Evolutionary conservation across 805 yeast genomes (phyloP).

Genomic region (Starmera caribaea): DNA sequence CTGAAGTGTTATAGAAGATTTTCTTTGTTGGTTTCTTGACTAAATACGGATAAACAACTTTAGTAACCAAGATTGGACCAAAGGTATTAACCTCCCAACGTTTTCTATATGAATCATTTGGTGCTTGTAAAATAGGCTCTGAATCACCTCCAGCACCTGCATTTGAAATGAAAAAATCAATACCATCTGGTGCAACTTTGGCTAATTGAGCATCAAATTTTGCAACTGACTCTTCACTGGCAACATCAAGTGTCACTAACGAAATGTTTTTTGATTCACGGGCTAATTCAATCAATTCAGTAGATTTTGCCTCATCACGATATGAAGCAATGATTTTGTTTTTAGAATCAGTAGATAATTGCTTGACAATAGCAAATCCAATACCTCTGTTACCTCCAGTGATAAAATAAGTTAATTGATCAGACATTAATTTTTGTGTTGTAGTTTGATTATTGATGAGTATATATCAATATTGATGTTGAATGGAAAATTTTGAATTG

Average conservation of each 20-base stretch:
- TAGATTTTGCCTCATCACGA: constrained; percentile 3
- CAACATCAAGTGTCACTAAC: constrained; percentile 13
- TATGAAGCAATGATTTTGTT: constrained; percentile 2
- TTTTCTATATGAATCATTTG: not conserved
- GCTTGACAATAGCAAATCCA: not conserved
- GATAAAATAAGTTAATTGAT: constrained; percentile 7
- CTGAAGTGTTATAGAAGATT: constrained; percentile 13
- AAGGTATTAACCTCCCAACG: constrained; percentile 9
- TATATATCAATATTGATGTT: no score
- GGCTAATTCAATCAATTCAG: constrained; percentile 4
- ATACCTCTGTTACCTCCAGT: constrained; percentile 2
- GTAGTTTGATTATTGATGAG: no score
- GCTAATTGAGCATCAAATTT: constrained; percentile 1
- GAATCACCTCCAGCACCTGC: constrained; percentile 10
- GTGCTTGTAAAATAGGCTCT: not conserved
- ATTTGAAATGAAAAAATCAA: constrained; percentile 17
- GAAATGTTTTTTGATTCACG: constrained; percentile 9
- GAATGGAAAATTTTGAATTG: no score
- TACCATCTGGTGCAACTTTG: constrained; percentile 6
- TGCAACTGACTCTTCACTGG: constrained; percentile 5
- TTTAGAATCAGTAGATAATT: not conserved
- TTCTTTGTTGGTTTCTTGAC: constrained; percentile 10
- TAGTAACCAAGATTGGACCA: constrained; percentile 16
- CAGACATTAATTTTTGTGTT: no score
- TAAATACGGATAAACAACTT: constrained; percentile 13